Evolutionary conservation across 805 yeast genomes (phyloP), one percentile per base, ranked within the genome.

Genomic region (Candida yuanshanica): DNA sequence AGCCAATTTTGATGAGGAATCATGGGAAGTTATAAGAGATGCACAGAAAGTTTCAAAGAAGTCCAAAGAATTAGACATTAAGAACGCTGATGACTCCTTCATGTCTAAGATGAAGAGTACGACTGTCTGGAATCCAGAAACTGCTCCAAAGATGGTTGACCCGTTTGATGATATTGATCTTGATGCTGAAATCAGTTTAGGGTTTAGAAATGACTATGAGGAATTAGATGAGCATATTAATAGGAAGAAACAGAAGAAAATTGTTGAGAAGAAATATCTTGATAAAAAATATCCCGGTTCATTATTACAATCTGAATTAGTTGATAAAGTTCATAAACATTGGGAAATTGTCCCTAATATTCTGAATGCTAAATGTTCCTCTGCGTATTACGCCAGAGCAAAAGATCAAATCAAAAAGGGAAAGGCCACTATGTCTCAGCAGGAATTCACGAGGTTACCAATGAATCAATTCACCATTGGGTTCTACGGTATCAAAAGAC

Each of bases 401-500:
- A 65, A 68, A 18, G 49, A 56, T 12, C 65, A 69, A 33, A 59
- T 58, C 12, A 49, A 59, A 13, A 42, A 53, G 1, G 75, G 83
- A 3, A 47, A 53, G 3, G 62, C 69, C 4, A 59, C 70, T 1
- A 60, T 82, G 47, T 67, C 82, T 0, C 63, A 60, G 21, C 7
- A 37, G 2, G 58, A 56, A 16, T 62, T 77, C 20, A 63, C 71
- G 47, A 64, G 62, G 13, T 51, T 78, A 9, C 68, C 74, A 16
- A 69, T 79, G 60, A 48, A 58, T 13, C 52, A 57, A 25, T 79
- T 72, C 51, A 52, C 64, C 3, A 78, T 77, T 21, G 90, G 91
- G 0, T 83, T 70, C 52, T 71, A 72, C 46, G 91, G 90, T 0
- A 56, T 74, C 25, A 68, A 66, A 46, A 64, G 90, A 41, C 84